Conservation (phyloP, 2,329 filamentous ascomycete species). For the Ceratocystis cubensis region DNA sequence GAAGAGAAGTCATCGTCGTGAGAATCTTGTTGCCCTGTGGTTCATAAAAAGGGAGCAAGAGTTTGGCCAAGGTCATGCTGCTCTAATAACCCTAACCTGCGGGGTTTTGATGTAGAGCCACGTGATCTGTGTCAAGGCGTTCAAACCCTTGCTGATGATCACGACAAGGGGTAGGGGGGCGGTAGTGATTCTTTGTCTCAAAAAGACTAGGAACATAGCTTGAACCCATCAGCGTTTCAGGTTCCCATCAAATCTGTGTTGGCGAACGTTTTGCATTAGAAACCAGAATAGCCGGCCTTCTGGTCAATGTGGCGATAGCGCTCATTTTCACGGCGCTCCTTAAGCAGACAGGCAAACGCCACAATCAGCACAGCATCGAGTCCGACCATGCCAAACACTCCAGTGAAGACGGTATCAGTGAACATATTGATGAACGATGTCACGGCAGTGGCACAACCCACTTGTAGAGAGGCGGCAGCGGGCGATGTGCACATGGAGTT, state of each 20-base stretch:
- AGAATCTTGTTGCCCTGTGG: not conserved
- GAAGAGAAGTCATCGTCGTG: not conserved
- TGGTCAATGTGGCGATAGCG: constrained; percentile 70
- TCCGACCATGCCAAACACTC: constrained; percentile 65
- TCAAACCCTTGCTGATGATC: too few species aligned
- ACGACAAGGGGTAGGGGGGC: too few species aligned
- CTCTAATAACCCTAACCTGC: not conserved
- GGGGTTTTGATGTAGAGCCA: not conserved
- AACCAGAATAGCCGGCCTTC: constrained; percentile 49
- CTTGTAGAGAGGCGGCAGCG: constrained; percentile 54
- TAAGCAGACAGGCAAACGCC: constrained; percentile 61
- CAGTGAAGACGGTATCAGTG: constrained; percentile 66
- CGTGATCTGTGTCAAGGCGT: not conserved
- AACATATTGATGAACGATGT: constrained; percentile 56
- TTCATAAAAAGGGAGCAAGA: not conserved
- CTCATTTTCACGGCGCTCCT: constrained; percentile 68
- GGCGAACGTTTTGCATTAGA: constrained; percentile 28
- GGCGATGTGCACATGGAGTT: constrained; percentile 57
- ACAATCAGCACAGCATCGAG: constrained; percentile 57
- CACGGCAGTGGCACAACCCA: constrained; percentile 57
- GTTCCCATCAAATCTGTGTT: not conserved
- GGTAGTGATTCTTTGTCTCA: too few species aligned
- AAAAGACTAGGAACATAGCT: not conserved
- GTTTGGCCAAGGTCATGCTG: not conserved
- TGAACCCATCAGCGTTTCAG: not conserved